A percentile compares a stretch with the other conserved stretches of the same genome.
These are phyloP conservation scores for Vitis rotundifolia DNA, from an alignment of 164 flowering plant genomes.

Conservation along the genomic window DNA sequence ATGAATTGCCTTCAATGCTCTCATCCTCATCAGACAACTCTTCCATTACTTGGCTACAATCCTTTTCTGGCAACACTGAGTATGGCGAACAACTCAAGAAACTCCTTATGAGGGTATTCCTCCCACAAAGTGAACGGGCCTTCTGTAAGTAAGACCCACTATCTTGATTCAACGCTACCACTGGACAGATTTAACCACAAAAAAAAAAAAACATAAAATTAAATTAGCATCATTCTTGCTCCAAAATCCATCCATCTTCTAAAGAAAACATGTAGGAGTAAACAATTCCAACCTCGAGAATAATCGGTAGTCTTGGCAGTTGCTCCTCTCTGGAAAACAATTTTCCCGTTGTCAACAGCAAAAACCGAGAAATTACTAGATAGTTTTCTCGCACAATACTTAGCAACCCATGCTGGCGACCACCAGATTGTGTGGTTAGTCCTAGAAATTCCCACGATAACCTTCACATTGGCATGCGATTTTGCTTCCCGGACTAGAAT, in stretches of 20 bases:
- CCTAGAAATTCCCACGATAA: constrained; percentile 47
- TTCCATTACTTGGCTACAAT: background rate
- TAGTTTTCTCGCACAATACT: constrained; percentile 55
- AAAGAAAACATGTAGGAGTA: background rate
- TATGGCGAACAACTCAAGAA: constrained; percentile 5
- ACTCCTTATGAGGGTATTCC: constrained; percentile 5
- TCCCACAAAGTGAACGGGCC: constrained; percentile 2
- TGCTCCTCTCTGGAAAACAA: constrained; percentile 40
- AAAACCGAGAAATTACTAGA: constrained; percentile 32
- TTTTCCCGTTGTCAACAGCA: constrained; percentile 57
- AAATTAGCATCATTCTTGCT: background rate
- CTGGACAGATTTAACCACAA: background rate
- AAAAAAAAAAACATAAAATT: background rate
- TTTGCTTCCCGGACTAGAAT: constrained; percentile 36
- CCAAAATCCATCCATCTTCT: background rate
- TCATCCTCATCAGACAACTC: constrained; percentile 2
- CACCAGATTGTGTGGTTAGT: constrained; percentile 34
- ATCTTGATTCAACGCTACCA: background rate
- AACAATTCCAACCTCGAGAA: constrained; percentile 10
- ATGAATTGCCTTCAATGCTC: constrained; percentile 18
- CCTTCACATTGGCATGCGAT: constrained; percentile 25
- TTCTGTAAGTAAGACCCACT: background rate
- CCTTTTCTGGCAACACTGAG: background rate
- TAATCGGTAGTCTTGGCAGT: background rate
- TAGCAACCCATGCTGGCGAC: constrained; percentile 45